phyloP scores from a whole-genome alignment of 305 asterid species.

The Fraxinus velutina region DNA sequence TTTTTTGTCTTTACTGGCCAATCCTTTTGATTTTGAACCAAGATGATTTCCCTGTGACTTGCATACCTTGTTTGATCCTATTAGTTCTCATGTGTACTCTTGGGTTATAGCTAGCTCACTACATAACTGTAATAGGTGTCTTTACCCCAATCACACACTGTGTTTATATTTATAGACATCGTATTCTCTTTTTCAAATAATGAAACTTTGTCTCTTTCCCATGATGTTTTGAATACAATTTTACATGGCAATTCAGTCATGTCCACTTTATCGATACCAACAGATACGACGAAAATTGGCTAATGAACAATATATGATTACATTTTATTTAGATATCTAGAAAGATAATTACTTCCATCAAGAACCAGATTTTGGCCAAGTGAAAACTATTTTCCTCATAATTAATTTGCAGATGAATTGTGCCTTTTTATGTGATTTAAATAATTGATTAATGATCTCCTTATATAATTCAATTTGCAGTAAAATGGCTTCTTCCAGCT shows the following conservation, averaged over 20 bases:
- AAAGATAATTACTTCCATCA: not conserved
- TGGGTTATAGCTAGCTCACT: not conserved
- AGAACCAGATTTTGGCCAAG: not conserved
- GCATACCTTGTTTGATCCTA: not conserved
- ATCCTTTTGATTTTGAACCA: not conserved
- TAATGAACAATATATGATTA: not conserved
- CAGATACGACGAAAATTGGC: not conserved
- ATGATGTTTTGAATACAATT: not conserved
- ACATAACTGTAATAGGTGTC: not conserved
- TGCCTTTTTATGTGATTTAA: not conserved
- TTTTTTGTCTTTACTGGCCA: not conserved
- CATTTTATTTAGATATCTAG: not conserved
- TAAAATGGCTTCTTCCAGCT: slow-evolving; percentile 44
- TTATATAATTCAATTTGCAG: not conserved
- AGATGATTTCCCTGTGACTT: not conserved
- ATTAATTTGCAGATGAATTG: not conserved
- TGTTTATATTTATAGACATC: not conserved
- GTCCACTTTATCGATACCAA: not conserved
- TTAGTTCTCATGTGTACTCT: not conserved
- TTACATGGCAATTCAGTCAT: not conserved
- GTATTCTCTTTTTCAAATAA: not conserved
- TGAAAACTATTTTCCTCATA: not conserved
- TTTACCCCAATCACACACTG: not conserved
- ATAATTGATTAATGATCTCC: not conserved
- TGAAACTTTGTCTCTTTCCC: not conserved